A percentile compares a stretch with the other conserved stretches of the same genome.
These are phyloP conservation scores for Polygonum aviculare DNA, from an alignment of 148 eudicot genomes.

Conservation along the genomic window DNA sequence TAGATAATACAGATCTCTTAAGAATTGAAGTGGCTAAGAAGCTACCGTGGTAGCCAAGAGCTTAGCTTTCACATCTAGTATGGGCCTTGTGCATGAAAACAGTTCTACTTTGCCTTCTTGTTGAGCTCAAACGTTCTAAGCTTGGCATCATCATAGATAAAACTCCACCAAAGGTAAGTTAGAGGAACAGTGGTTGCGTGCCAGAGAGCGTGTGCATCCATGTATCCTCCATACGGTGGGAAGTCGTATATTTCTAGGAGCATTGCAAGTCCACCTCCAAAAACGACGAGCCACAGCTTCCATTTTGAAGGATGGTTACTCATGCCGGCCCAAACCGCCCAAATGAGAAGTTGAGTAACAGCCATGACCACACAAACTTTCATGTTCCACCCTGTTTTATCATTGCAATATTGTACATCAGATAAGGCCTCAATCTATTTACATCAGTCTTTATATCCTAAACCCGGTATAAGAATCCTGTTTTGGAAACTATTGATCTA, in stretches of 20 bases:
- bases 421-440: background rate
- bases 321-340: constrained; percentile 77
- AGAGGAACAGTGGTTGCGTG: constrained; percentile 84
- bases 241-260: constrained; percentile 76
- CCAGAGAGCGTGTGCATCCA: constrained; percentile 93
- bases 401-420: background rate
- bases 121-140: constrained; percentile 37
- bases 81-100: background rate
- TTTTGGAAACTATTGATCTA: too few relatives aligned
- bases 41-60: background rate
- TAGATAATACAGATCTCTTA: background rate
- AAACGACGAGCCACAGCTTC: constrained; percentile 81
- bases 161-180: constrained; percentile 87
- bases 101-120: constrained; percentile 57
- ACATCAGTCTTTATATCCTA: too few relatives aligned
- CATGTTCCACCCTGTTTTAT: constrained; percentile 78
- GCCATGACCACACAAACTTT: constrained; percentile 75
- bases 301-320: constrained; percentile 64
- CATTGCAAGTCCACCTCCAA: constrained; percentile 71
- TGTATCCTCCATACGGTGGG: constrained; percentile 59
- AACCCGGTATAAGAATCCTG: too few relatives aligned
- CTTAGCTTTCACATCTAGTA: background rate
- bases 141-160: constrained; percentile 74
- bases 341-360: constrained; percentile 56
- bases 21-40: background rate